A percentile compares a stretch with the other conserved stretches of the same genome.
These are phyloP conservation scores for Simplicillium aogashimaense DNA, from an alignment of 2,329 filamentous ascomycete species.

Conservation along the genomic window DNA sequence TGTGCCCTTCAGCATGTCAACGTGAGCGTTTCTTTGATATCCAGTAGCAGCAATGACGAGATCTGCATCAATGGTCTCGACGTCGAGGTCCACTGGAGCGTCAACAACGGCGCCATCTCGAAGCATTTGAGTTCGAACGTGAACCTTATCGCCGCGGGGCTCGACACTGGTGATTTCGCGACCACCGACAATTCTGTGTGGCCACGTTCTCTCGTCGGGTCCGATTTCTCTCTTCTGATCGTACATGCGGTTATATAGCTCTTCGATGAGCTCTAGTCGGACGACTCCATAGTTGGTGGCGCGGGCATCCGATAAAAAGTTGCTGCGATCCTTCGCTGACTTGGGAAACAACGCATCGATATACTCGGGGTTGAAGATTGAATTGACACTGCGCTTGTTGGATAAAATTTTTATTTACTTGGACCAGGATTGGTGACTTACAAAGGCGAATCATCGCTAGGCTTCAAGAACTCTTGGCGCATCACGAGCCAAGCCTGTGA, in stretches of 20 bases:
- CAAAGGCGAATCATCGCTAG: constrained; percentile 95
- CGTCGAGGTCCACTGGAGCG: constrained; percentile 12
- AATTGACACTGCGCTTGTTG: constrained; percentile 62
- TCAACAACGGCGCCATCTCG: constrained; percentile 24
- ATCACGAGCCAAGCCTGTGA: constrained; percentile 70
- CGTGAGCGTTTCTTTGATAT: constrained; percentile 69
- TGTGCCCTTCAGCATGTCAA: constrained; percentile 62
- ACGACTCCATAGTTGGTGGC: constrained; percentile 94
- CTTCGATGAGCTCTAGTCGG: constrained; percentile 79
- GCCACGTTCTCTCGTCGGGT: constrained; percentile 63
- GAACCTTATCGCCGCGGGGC: constrained; percentile 38
- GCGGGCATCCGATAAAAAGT: constrained; percentile 57
- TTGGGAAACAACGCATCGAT: constrained; percentile 69
- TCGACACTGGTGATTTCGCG: constrained; percentile 57
- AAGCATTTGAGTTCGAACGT: constrained; percentile 46
- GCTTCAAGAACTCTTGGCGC: constrained; percentile 71
- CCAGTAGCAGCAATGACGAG: constrained; percentile 81
- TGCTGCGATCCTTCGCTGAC: constrained; percentile 49
- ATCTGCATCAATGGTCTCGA: constrained; percentile 65
- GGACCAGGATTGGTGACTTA: constrained; percentile 33
- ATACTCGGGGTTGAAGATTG: constrained; percentile 85
- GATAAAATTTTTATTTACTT: background rate
- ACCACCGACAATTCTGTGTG: constrained; percentile 66
- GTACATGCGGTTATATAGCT: constrained; percentile 81
- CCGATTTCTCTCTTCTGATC: constrained; percentile 66